A percentile compares a stretch with the other conserved stretches of the same genome.
These are phyloP conservation scores for Pyropia yezoensis DNA, from an alignment of 23 red algal species.

Conservation along the genomic window DNA sequence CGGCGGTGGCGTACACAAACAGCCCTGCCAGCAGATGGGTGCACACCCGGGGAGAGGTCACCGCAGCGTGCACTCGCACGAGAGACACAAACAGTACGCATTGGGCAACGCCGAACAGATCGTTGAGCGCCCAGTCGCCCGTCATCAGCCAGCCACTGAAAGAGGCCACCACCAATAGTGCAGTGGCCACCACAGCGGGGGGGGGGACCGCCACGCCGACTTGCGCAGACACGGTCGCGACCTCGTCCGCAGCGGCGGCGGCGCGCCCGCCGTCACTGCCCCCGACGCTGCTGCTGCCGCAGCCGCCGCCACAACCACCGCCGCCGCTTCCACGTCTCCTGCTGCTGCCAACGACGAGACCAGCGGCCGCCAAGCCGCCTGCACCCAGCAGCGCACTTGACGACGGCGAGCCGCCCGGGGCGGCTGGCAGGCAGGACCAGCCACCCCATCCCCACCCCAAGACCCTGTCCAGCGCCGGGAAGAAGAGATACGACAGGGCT, in stretches of 20 bases:
- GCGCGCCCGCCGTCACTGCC: conserved; percentile 1
- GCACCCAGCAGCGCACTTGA: neutral
- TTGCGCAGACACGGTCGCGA: neutral
- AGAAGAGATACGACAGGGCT: conserved; percentile 29
- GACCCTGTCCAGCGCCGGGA: conserved; percentile 15
- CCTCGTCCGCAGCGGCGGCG: neutral
- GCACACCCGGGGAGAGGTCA: conserved; percentile 36
- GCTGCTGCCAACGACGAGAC: neutral
- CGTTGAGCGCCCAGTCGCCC: conserved; percentile 50
- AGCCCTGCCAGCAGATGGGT: conserved; percentile 56
- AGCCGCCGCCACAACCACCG: too few relatives aligned
- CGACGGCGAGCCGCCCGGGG: too few relatives aligned
- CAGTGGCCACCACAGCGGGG: neutral
- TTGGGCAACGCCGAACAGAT: conserved; percentile 39
- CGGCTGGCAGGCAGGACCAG: too few relatives aligned
- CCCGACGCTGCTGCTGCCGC: too few relatives aligned
- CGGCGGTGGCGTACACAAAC: conserved; percentile 55
- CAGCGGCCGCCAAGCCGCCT: neutral
- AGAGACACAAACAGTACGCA: conserved; percentile 54
- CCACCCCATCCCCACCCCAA: too few relatives aligned
- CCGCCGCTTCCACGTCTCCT: neutral
- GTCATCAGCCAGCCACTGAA: conserved; percentile 36
- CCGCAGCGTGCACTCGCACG: conserved; percentile 7
- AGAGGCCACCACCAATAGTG: neutral
- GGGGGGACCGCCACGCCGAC: neutral